Evolutionary conservation across 345 rosid genomes (phyloP), one percentile per base, ranked within the genome.

Genomic region (Murraya paniculata): DNA sequence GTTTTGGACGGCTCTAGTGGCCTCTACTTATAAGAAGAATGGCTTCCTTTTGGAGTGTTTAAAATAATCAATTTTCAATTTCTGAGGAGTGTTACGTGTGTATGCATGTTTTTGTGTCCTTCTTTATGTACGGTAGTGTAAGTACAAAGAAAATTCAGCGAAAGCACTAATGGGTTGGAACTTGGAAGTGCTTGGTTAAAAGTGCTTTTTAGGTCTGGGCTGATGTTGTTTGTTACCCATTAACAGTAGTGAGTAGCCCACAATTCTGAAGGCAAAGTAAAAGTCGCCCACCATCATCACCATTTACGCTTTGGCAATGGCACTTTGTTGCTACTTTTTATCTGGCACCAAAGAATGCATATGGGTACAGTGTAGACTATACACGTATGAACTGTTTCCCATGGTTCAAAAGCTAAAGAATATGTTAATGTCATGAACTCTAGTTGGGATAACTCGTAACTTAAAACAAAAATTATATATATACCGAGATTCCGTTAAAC

Each of bases 1-100:
- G 13, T 41, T 7, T 36, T 7, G 41, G 67, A 78, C 68, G 27
- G 22, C 76, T 73, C 22, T 8, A 33, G 9, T 28, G 22, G 71
- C 78, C 68, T 45, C 68, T 59, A 75, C 79, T 80, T 79, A 84
- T 81, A 77, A 55, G 79, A 19, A 55, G 64, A 36, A 33, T 41
- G 28, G 78, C 68, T 73, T 64, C 16, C 18, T 39, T 10, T 6
- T 8, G 9, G 68, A 58, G 16, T 4, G 55, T 13, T 48, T 39
- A 73, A 25, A 56, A 60, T 73, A 24, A 59, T 70, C n/a, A n/a
- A 14, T 19, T 28, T 45, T 50, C 7, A 33, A 24, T 58, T 55
- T 53, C 22, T 16, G 5, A 14, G 56, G 22, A 7, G 50, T 41
- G 50, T 11, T 41, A 41, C 5, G 4, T 4, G 25, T 41, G 50